Evolutionary conservation across 2,329 filamentous ascomycete species (phyloP).

Genomic region (Shiraia bambusicola): DNA sequence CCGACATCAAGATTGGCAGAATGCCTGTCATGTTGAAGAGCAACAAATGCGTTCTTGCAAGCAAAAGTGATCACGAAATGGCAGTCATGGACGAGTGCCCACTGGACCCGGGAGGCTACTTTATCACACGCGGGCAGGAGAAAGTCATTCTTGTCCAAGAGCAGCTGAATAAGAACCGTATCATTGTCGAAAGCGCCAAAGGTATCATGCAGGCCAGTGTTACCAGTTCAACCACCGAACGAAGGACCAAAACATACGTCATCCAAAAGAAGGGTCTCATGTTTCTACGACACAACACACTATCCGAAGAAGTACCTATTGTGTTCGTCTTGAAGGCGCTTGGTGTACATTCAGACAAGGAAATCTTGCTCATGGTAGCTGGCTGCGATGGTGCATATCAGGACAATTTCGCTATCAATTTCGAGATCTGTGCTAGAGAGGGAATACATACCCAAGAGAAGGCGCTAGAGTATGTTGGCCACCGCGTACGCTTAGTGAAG

Average conservation of each 20-base stretch:
- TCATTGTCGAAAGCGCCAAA: constrained; percentile 97
- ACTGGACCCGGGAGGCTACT: constrained; percentile 94
- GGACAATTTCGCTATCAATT: constrained; percentile 92
- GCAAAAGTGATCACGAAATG: constrained; percentile 86
- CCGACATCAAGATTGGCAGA: constrained; percentile 76
- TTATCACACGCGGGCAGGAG: constrained; percentile 95
- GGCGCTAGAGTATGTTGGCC: constrained; percentile 87
- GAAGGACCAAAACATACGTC: constrained; percentile 97
- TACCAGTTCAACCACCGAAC: constrained; percentile 88
- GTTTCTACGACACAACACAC: constrained; percentile 85
- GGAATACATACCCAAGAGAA: constrained; percentile 92
- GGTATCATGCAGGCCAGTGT: constrained; percentile 93
- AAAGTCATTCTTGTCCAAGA: constrained; percentile 99
- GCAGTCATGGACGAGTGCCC: constrained; percentile 92
- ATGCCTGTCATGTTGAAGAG: constrained; percentile 98
- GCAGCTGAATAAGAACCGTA: constrained; percentile 97
- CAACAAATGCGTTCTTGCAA: constrained; percentile 83
- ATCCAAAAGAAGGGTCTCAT: constrained; percentile 91
- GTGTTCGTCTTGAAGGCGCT: constrained; percentile 91
- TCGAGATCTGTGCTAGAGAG: constrained; percentile 83
- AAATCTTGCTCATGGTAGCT: constrained; percentile 88
- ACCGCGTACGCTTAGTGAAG: constrained; percentile 74
- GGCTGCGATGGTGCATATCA: constrained; percentile 87
- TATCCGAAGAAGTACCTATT: constrained; percentile 92
- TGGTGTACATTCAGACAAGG: constrained; percentile 89